phyloP scores from a whole-genome alignment of 129 eudicot genomes.

The sunflower (Helianthus annuus) region HanXRQr2.0-SUNRISE NC_035438.2:44901033-44901532 shows the following conservation, averaged over 20 bases:
- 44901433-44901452: no score
- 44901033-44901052: neutral
- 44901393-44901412: no score
- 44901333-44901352: neutral
- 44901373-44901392: neutral
- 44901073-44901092: conserved; percentile 74
- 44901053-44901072: neutral
- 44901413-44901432: no score
- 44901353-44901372: neutral
- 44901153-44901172: conserved; percentile 90
- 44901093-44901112: conserved; percentile 70
- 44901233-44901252: conserved; percentile 58
- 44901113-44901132: conserved; percentile 82
- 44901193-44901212: neutral
- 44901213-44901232: neutral
- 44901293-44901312: conserved; percentile 83
- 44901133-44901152: conserved; percentile 89
- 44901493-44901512: no score
- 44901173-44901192: conserved; percentile 77
- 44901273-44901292: conserved; percentile 97
- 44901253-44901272: conserved; percentile 82
- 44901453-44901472: no score
- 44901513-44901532: no score
- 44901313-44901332: conserved; percentile 35
- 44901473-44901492: no score